Conservation (phyloP, 805 yeast genomes). For the Ogataea wickerhamii region DNA sequence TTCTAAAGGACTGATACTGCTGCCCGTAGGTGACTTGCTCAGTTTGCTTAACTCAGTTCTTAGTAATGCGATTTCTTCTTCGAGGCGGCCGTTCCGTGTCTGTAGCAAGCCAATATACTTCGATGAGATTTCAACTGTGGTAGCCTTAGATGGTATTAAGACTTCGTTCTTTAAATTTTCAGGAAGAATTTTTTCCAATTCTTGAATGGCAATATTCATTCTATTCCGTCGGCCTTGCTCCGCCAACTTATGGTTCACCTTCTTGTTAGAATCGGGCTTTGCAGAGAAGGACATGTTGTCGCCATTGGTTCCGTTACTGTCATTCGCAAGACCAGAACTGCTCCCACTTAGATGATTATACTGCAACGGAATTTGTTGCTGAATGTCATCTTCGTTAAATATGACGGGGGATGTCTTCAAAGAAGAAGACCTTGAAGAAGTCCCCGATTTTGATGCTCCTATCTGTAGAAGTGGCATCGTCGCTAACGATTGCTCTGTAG, state of each 20-base stretch:
- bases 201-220: conserved; percentile 82
- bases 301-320: background rate
- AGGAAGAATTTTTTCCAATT: conserved; percentile 66
- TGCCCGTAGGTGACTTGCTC: conserved; percentile 3
- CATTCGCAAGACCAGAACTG: background rate
- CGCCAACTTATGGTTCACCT: conserved; percentile 82
- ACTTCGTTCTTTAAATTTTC: conserved; percentile 50
- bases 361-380: conserved; percentile 1
- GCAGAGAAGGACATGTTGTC: conserved; percentile 9
- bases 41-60: conserved; percentile 22
- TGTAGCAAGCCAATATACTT: conserved; percentile 54
- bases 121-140: conserved; percentile 89
- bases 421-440: conserved; percentile 13
- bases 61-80: conserved; percentile 36
- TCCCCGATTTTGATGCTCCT: conserved; percentile 6
- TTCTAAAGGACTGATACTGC: conserved; percentile 24
- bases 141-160: conserved; percentile 83
- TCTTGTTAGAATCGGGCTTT: conserved; percentile 39
- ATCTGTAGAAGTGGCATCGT: conserved; percentile 9
- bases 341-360: background rate
- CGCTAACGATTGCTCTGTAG: conserved; percentile 4
- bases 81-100: conserved; percentile 33
- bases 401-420: conserved; percentile 17
- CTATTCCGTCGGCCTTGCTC: conserved; percentile 95
- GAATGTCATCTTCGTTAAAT: conserved; percentile 9